phyloP scores from a whole-genome alignment of 257 asterid species.

The Nicotiana attenuata region DNA sequence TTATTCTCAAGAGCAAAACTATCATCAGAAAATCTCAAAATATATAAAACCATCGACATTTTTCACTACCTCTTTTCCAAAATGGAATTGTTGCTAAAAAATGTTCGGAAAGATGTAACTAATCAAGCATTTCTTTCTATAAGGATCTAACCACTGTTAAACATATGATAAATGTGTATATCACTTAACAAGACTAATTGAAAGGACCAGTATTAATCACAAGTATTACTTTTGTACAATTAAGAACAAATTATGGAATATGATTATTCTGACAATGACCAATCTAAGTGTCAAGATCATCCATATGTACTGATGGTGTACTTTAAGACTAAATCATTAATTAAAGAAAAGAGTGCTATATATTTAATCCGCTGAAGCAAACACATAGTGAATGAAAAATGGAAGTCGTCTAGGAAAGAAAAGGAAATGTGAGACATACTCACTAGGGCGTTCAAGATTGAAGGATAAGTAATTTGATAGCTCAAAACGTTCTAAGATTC shows the following conservation, averaged over 20 bases:
- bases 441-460: constrained; percentile 77
- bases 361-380: neutral
- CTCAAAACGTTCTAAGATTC: constrained; percentile 93
- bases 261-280: neutral
- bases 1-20: neutral
- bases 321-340: neutral
- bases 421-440: constrained; percentile 59
- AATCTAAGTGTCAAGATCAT: constrained; percentile 1
- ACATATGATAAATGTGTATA: neutral
- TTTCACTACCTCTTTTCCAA: neutral
- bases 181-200: neutral
- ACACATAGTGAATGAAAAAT: neutral
- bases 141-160: neutral
- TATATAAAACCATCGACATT: neutral
- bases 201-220: neutral
- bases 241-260: neutral
- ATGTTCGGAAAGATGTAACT: constrained; percentile 3
- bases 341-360: neutral
- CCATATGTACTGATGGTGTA: neutral
- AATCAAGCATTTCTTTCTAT: neutral
- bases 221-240: neutral
- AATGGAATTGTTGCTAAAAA: neutral
- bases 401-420: constrained; percentile 20
- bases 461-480: constrained; percentile 60
- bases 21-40: neutral